Base-by-base conservation (phyloP, 306 rosid species). In the Cicer chorassanicum region DNA sequence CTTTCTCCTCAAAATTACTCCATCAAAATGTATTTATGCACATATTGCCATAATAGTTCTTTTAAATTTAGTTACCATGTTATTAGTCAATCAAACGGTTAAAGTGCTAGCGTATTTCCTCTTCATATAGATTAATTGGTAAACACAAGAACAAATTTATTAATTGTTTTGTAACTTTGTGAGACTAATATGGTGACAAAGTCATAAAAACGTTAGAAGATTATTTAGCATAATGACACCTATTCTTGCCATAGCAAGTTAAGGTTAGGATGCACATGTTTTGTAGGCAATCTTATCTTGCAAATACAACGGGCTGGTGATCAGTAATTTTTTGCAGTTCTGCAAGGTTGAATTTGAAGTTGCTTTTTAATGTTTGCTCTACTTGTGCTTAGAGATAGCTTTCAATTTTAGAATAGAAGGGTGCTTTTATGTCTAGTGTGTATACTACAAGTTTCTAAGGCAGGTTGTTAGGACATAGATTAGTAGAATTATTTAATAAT, bases 311-410 rank as follows among this genome's bases (percentile, higher is more conserved):
- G 11, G 14, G 4, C 14, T 45, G 50, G 50, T 45, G 14, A 45
- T 9, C 13, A 45, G 14, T 45, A 45, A 11, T 3, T 29, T 29
- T 29, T 29, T 29, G 34, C 34, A 45, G 29, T 24, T 13, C 54
- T 36, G 62, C 71, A 60, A 62, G 65, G 65, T 63, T 60, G 21
- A 62, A 69, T 79, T 50, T 15, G 41, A 65, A 65, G 43, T 62
- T 61, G 34, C 34, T 63, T 8, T 62, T 11, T 51, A 10, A 55
- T 49, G 50, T 44, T 42, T 34, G 9, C 38, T 29, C 34, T 29
- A 15, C 57, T 18, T 68, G 63, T 57, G 50, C 34, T 65, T 29
- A 56, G 42, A 41, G 16, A 18, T 41, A 44, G 41, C 16, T 71
- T 70, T 63, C 53, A 16, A 24, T 65, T 72, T 36, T 44, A 34